Conservation (phyloP, 2,329 filamentous ascomycete species). For the Atkinsonella texensis region DNA sequence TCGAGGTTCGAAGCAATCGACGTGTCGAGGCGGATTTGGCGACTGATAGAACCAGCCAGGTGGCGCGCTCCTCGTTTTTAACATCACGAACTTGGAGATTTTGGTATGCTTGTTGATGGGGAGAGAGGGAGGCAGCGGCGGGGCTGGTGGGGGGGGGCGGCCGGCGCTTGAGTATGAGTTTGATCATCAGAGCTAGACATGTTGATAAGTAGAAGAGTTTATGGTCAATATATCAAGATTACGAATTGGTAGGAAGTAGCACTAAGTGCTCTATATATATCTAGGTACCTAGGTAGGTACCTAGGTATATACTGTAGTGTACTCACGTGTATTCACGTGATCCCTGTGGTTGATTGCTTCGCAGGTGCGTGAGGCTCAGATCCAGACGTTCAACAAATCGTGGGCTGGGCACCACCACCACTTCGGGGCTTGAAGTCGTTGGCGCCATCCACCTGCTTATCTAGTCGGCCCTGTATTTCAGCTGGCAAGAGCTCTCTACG, state of each 20-base stretch:
- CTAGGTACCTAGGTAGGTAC: too few relatives aligned
- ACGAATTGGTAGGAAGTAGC: too few relatives aligned
- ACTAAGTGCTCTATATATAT: too few relatives aligned
- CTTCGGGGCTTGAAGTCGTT: not conserved
- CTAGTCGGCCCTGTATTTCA: too few relatives aligned
- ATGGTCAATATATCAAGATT: too few relatives aligned
- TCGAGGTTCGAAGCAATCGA: slow-evolving; percentile 1
- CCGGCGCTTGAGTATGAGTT: not conserved
- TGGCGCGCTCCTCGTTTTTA: slow-evolving; percentile 4
- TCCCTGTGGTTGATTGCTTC: too few relatives aligned
- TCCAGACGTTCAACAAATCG: too few relatives aligned
- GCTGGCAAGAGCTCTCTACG: too few relatives aligned
- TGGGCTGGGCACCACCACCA: not conserved
- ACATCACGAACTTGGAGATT: not conserved
- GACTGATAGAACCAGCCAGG: slow-evolving; percentile 3
- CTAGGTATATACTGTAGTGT: too few relatives aligned
- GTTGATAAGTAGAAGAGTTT: too few relatives aligned
- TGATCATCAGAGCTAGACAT: not conserved
- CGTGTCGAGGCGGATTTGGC: not conserved
- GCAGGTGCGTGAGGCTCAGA: too few relatives aligned
- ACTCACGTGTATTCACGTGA: too few relatives aligned
- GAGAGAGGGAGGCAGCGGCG: slow-evolving; percentile 2
- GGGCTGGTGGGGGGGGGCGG: not conserved
- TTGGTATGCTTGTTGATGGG: not conserved
- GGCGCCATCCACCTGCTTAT: not conserved